Evolutionary conservation across 164 flowering plant genomes (phyloP).

Genomic region (Euptelea pleiosperma): DNA sequence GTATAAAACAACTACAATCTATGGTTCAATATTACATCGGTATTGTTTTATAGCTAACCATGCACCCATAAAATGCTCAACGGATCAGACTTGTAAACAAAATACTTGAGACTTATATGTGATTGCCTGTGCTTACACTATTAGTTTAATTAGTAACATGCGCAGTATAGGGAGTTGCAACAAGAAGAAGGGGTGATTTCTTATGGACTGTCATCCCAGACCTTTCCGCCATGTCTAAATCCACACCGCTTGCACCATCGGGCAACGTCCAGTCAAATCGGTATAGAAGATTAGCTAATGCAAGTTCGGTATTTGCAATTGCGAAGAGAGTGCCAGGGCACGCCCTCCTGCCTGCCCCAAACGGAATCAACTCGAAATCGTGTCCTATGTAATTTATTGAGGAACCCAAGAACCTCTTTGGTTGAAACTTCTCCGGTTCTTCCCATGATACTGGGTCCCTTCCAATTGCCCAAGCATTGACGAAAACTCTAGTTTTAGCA

Average conservation of each 20-base stretch:
- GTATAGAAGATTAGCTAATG: slow-evolving; percentile 42
- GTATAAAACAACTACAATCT: no score
- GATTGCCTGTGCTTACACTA: no score
- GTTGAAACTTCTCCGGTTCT: slow-evolving; percentile 37
- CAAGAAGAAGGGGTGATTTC: slow-evolving; percentile 19
- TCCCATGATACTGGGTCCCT: slow-evolving; percentile 43
- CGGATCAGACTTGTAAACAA: no score
- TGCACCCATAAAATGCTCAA: no score
- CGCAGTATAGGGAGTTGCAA: no score
- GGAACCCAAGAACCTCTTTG: slow-evolving; percentile 43
- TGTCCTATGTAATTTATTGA: slow-evolving; percentile 41
- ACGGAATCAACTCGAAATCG: slow-evolving; percentile 44
- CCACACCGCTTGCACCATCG: slow-evolving; percentile 17
- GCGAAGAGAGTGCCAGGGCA: slow-evolving; percentile 44
- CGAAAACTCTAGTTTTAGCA: slow-evolving; percentile 36
- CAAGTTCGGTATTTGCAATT: slow-evolving; percentile 36
- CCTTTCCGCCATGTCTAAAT: slow-evolving; percentile 38
- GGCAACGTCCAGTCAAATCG: slow-evolving; percentile 54
- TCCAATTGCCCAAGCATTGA: slow-evolving; percentile 51
- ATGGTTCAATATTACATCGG: no score
- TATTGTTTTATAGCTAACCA: no score
- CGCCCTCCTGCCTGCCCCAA: slow-evolving; percentile 45
- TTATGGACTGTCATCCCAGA: slow-evolving; percentile 41
- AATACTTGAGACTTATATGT: no score
- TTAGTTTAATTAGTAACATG: no score